phyloP scores from a whole-genome alignment of 495 filamentous ascomycete species.

The Neurospora sp. region DNA sequence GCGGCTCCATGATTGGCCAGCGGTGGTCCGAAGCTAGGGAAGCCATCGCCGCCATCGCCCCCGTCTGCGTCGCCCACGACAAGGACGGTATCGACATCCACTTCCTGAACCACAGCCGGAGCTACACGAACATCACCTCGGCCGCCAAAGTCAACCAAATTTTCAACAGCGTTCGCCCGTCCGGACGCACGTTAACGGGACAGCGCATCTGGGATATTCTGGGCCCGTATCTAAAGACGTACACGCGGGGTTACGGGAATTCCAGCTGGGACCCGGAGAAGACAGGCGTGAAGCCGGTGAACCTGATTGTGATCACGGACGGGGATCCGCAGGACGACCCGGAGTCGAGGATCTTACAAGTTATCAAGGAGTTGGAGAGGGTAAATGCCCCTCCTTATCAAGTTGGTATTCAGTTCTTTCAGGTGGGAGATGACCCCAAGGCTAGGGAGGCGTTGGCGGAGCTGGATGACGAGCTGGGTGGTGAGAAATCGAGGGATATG shows the following conservation, averaged over 20 bases:
- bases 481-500: constrained; percentile 65
- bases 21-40: constrained; percentile 67
- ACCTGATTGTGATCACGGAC: constrained; percentile 91
- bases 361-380: constrained; percentile 61
- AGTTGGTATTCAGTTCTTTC: constrained; percentile 93
- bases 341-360: constrained; percentile 56
- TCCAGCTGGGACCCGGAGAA: constrained; percentile 32
- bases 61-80: constrained; percentile 77
- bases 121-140: constrained; percentile 48
- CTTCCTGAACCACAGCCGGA: constrained; percentile 63
- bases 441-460: constrained; percentile 57
- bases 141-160: constrained; percentile 48
- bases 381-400: constrained; percentile 71
- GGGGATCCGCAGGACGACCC: constrained; percentile 68
- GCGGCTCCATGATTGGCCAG: constrained; percentile 69
- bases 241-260: constrained; percentile 21
- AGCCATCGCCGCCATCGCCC: constrained; percentile 68
- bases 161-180: constrained; percentile 55
- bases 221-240: constrained; percentile 44
- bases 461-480: constrained; percentile 67
- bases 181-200: constrained; percentile 67
- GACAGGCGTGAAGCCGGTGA: constrained; percentile 58
- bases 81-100: constrained; percentile 86
- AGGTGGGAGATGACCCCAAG: constrained; percentile 66
- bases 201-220: constrained; percentile 63